A percentile compares a stretch with the other conserved stretches of the same genome.
Conservation (phyloP, 345 rosid species). For the Eucalyptus marginata region DNA sequence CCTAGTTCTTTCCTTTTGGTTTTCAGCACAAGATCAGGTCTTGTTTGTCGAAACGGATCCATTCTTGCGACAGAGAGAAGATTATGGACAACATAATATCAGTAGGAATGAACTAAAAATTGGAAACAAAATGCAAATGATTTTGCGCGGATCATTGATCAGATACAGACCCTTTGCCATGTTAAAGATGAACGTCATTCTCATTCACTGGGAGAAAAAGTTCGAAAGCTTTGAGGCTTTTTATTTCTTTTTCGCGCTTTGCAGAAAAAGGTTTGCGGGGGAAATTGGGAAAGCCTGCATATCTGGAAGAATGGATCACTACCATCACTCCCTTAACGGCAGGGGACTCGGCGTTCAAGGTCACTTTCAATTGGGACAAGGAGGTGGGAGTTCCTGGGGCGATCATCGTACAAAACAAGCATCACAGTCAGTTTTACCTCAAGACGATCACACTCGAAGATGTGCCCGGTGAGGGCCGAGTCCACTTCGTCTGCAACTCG, state of each 20-base stretch:
- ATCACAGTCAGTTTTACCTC: constrained; percentile 28
- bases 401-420: constrained; percentile 18
- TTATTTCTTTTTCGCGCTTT: neutral
- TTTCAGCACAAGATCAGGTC: neutral
- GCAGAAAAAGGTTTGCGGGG: constrained; percentile 16
- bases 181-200: neutral
- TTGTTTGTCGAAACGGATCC: neutral
- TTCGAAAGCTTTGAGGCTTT: neutral
- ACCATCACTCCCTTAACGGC: constrained; percentile 1
- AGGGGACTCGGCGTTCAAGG: constrained; percentile 16
- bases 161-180: neutral
- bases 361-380: constrained; percentile 23
- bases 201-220: neutral
- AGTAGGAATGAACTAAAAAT: neutral
- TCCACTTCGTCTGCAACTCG: constrained; percentile 39
- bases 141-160: neutral
- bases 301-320: constrained; percentile 17
- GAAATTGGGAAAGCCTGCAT: constrained; percentile 16
- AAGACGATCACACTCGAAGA: constrained; percentile 22
- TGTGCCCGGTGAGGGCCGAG: constrained; percentile 24
- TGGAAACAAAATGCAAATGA: neutral
- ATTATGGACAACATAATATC: neutral
- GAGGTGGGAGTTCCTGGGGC: constrained; percentile 27
- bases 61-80: neutral
- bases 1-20: neutral